These are phyloP conservation scores for Balakata baccata DNA, from an alignment of 345 rosid genomes.

Conservation along the genomic window DNA sequence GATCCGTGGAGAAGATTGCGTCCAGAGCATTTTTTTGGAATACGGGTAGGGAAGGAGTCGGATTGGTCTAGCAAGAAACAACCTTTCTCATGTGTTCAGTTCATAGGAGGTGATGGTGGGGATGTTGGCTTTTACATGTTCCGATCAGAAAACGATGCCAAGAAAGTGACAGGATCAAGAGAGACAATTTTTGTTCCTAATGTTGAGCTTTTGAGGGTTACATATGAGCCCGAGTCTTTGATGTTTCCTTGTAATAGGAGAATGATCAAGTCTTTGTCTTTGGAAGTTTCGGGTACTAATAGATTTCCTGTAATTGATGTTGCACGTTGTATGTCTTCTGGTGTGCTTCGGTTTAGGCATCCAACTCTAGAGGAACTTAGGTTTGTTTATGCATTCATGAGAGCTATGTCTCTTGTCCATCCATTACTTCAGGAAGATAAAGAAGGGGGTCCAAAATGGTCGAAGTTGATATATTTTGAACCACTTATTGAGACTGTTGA, in stretches of 20 bases:
- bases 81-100: constrained; percentile 58
- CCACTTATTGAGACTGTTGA: constrained; percentile 73
- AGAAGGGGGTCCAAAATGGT: constrained; percentile 39
- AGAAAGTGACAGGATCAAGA: constrained; percentile 53
- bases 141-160: constrained; percentile 46
- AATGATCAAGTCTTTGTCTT: constrained; percentile 56
- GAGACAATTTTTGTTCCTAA: constrained; percentile 53
- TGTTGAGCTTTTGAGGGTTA: constrained; percentile 58
- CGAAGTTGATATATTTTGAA: constrained; percentile 42
- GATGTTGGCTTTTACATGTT: constrained; percentile 58
- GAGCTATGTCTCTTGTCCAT: constrained; percentile 56
- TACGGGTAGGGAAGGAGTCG: constrained; percentile 59
- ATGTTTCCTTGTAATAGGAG: constrained; percentile 58
- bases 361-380: constrained; percentile 63
- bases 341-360: constrained; percentile 50
- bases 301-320: constrained; percentile 67
- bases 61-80: constrained; percentile 68
- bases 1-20: constrained; percentile 71
- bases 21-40: constrained; percentile 54
- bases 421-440: constrained; percentile 54
- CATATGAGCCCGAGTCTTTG: constrained; percentile 47
- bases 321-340: constrained; percentile 44
- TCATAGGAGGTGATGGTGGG: constrained; percentile 72
- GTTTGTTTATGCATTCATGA: constrained; percentile 60
- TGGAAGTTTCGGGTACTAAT: constrained; percentile 53